Percentiles rank a stretch among this genome's conserved stretches.
phyloP scores from a whole-genome alignment of 306 rosid genomes.

The Pachyrhizus erosus region DNA sequence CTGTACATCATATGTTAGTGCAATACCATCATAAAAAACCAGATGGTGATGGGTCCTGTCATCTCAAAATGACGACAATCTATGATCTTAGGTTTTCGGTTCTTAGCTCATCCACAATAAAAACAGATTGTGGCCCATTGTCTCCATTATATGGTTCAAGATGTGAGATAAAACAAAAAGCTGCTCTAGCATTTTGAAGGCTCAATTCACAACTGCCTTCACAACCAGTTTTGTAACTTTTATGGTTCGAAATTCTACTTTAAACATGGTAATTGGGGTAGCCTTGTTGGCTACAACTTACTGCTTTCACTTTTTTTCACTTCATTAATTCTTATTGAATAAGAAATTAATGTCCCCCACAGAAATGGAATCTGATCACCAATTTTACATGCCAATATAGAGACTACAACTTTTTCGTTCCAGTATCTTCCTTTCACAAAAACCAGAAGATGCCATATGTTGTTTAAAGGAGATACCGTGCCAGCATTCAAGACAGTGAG shows the following conservation, averaged over 20 bases:
- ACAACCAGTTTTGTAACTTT: conserved; percentile 27
- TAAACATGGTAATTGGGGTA: conserved; percentile 16
- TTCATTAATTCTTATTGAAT: conserved; percentile 28
- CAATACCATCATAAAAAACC: conserved; percentile 26
- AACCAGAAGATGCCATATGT: conserved; percentile 54
- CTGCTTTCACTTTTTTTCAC: conserved; percentile 17
- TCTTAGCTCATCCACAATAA: conserved; percentile 31
- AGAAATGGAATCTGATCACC: conserved; percentile 46
- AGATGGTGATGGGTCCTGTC: conserved; percentile 38
- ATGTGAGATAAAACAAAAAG: conserved; percentile 38
- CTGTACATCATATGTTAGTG: conserved; percentile 25
- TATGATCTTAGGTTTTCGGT: conserved; percentile 13
- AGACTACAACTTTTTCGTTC: conserved; percentile 19
- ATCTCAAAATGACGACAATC: conserved; percentile 41
- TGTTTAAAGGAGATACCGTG: conserved; percentile 59
- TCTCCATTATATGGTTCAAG: conserved; percentile 39
- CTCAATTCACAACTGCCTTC: conserved; percentile 10
- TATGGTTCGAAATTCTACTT: conserved; percentile 26
- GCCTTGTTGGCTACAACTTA: conserved; percentile 34
- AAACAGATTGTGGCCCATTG: conserved; percentile 32
- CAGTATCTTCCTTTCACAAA: conserved; percentile 42
- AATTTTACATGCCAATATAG: conserved; percentile 42
- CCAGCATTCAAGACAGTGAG: conserved; percentile 51
- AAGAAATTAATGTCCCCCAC: conserved; percentile 44
- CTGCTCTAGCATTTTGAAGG: conserved; percentile 26